Percentiles rank a stretch among this genome's conserved stretches.
These are phyloP conservation scores for Zymoseptoria tritici DNA, from an alignment of 2,329 filamentous ascomycete genomes.

Conservation along the genomic window DNA sequence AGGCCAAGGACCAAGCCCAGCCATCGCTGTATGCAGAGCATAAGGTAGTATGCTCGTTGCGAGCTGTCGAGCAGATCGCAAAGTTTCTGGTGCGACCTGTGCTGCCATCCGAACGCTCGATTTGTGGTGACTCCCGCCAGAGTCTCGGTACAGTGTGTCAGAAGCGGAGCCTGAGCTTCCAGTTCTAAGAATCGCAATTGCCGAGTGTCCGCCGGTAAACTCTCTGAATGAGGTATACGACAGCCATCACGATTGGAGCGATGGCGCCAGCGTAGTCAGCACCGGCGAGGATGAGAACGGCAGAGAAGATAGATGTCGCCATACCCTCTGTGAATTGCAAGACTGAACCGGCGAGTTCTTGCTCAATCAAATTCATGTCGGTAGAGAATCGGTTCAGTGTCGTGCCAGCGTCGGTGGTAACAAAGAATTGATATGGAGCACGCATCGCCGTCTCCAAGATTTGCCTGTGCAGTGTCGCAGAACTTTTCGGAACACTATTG, in stretches of 20 bases:
- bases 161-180: slow-evolving; percentile 44
- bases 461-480: slow-evolving; percentile 15
- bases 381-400: slow-evolving; percentile 44
- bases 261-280: slow-evolving; percentile 35
- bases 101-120: slow-evolving; percentile 47
- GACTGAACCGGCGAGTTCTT: slow-evolving; percentile 31
- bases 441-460: slow-evolving; percentile 15
- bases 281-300: slow-evolving; percentile 33
- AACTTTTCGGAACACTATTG: slow-evolving; percentile 11
- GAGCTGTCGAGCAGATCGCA: slow-evolving; percentile 33
- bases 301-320: slow-evolving; percentile 26
- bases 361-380: slow-evolving; percentile 42
- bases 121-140: slow-evolving; percentile 44
- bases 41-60: slow-evolving; percentile 40
- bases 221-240: slow-evolving; percentile 37
- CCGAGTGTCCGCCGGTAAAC: slow-evolving; percentile 42
- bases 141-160: slow-evolving; percentile 45
- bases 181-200: slow-evolving; percentile 48
- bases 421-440: slow-evolving; percentile 36
- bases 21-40: slow-evolving; percentile 42
- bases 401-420: slow-evolving; percentile 38
- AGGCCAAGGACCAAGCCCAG: slow-evolving; percentile 36
- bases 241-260: slow-evolving; percentile 32
- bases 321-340: slow-evolving; percentile 15
- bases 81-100: slow-evolving; percentile 32